Conservation (phyloP, 140 eudicot species). For the Flaveria floridana region DNA sequence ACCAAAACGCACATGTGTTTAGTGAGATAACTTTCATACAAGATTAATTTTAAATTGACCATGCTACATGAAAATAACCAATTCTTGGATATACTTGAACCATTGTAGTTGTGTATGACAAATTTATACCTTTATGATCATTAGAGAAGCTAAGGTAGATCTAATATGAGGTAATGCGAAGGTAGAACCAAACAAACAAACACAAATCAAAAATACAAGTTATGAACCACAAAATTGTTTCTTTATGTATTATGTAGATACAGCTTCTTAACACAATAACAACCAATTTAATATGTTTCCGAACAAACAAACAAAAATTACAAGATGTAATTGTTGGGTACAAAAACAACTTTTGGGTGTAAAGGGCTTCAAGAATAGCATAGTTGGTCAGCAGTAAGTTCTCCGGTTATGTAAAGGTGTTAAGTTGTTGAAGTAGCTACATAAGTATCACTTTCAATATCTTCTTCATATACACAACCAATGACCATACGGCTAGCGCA, state of each 20-base stretch:
- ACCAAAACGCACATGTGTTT: not conserved
- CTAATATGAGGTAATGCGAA: not conserved
- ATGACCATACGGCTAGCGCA: slow-evolving; percentile 81
- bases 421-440: slow-evolving; percentile 32
- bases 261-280: slow-evolving; percentile 3
- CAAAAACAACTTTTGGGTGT: not conserved
- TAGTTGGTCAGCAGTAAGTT: slow-evolving; percentile 19
- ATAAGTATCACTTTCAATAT: slow-evolving; percentile 78
- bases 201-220: not conserved
- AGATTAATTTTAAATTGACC: not conserved
- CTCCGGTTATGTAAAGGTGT: slow-evolving; percentile 12
- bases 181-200: not conserved
- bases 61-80: not conserved
- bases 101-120: not conserved
- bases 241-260: slow-evolving; percentile 14
- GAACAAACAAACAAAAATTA: not conserved
- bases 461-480: slow-evolving; percentile 87
- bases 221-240: slow-evolving; percentile 18
- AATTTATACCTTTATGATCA: not conserved
- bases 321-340: slow-evolving; percentile 13
- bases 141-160: no score
- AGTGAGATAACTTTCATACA: not conserved
- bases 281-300: slow-evolving; percentile 11
- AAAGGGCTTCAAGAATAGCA: slow-evolving; percentile 16
- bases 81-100: no score